Conservation (phyloP, 805 yeast species). For the Torulaspora franciscae region DNA sequence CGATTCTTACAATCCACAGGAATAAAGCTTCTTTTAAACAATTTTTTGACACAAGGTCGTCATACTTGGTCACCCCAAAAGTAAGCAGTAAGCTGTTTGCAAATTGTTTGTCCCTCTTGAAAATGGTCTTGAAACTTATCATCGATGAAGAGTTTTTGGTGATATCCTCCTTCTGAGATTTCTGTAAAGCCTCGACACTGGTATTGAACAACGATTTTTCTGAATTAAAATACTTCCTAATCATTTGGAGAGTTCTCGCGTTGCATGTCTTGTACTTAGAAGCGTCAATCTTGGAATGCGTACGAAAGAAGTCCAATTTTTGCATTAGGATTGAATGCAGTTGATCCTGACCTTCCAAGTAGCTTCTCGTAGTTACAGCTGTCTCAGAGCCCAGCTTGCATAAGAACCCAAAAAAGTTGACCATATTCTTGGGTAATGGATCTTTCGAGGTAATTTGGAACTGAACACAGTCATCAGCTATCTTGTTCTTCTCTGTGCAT, state of each 20-base stretch:
- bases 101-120: slow-evolving; percentile 50
- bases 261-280: slow-evolving; percentile 25
- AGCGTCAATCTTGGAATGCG: slow-evolving; percentile 26
- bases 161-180: slow-evolving; percentile 35
- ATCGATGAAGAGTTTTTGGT: slow-evolving; percentile 41
- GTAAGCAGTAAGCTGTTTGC: slow-evolving; percentile 50
- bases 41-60: slow-evolving; percentile 44
- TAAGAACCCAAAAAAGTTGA: slow-evolving; percentile 51
- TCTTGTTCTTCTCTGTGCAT: slow-evolving; percentile 37
- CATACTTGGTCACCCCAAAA: slow-evolving; percentile 53
- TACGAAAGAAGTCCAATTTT: slow-evolving; percentile 43
- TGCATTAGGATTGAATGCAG: slow-evolving; percentile 47
- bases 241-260: slow-evolving; percentile 28
- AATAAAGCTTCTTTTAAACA: slow-evolving; percentile 55
- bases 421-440: slow-evolving; percentile 43
- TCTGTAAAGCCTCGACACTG: slow-evolving; percentile 38
- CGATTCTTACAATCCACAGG: slow-evolving; percentile 58
- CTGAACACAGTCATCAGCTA: slow-evolving; percentile 36
- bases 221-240: slow-evolving; percentile 44
- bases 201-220: slow-evolving; percentile 47
- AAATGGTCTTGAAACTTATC: slow-evolving; percentile 53
- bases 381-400: slow-evolving; percentile 48
- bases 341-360: slow-evolving; percentile 56
- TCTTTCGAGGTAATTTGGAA: slow-evolving; percentile 36
- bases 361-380: slow-evolving; percentile 46